Evolutionary conservation across 2,329 filamentous ascomycete genomes (phyloP), one percentile per base, ranked within the genome.

Genomic region (Hymenoscyphus occultus): DNA sequence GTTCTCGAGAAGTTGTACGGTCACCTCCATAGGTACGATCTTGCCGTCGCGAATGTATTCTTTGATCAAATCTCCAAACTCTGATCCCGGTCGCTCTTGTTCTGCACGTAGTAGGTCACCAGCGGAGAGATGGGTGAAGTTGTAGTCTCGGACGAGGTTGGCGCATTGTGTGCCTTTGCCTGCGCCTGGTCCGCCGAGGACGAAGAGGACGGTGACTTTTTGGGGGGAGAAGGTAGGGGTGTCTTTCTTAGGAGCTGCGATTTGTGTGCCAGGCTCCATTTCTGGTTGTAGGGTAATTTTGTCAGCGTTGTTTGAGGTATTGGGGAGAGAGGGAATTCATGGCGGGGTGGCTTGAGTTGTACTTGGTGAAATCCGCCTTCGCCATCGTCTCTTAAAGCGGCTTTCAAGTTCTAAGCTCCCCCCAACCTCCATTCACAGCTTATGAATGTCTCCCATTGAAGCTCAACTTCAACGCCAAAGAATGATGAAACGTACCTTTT

Each of bases 21-120:
- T 99, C 60, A 98, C 93, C 78, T 98, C 94, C 92, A 97, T 96
- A n/a, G 95, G 95, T 69, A 99, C 95, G 78, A 99, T 99, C 72
- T 88, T 88, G 66, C 95, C 95, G 77, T 99, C 90, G 76, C 90
- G 91, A 83, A 99, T 99, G 81, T 95, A 93, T 72, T 90, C 85
- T 77, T 90, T 90, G 84, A 99, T 99, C 80, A 98, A 84, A 70
- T 93, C 87, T 76, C 95, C 95, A 77, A 96, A 98, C 78, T 97
- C 84, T 70, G 88, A 92, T 65, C 92, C 93, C 0, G 86, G 84
- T 4, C 94, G 90, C 75, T 94, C 84, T 80, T 98, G 95, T 81
- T 99, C 95, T 69, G 92, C 93, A 67, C 95, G 91, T 69, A 99
- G 85, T 57, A 99, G 84, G 78, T 99, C 95, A 65, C 95, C 95